Evolutionary conservation across 2,329 filamentous ascomycete genomes (phyloP).

Genomic region (Colletotrichum paranaense): DNA sequence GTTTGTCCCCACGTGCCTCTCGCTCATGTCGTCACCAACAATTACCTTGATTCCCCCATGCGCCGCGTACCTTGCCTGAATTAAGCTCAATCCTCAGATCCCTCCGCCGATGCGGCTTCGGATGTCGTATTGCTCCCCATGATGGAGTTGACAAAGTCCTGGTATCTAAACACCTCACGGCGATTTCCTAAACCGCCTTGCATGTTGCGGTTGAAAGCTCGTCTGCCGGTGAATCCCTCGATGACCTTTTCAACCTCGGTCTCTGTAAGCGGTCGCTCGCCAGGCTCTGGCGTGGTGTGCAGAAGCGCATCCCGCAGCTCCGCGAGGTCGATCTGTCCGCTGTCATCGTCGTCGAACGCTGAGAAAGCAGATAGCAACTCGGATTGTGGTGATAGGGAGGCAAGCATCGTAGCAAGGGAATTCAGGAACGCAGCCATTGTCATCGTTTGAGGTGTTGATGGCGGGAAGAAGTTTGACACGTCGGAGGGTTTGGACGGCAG

Average conservation of each 20-base stretch:
- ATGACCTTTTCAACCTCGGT: slow-evolving; percentile 89
- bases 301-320: slow-evolving; percentile 87
- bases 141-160: slow-evolving; percentile 85
- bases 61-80: slow-evolving; percentile 1
- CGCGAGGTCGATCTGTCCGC: slow-evolving; percentile 86
- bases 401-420: slow-evolving; percentile 79
- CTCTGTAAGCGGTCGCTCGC: slow-evolving; percentile 72
- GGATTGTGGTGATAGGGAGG: slow-evolving; percentile 78
- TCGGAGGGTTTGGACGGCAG: slow-evolving; percentile 78
- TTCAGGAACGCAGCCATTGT: slow-evolving; percentile 89
- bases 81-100: slow-evolving; percentile 35
- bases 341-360: slow-evolving; percentile 96
- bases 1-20: slow-evolving; percentile 21
- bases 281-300: slow-evolving; percentile 82
- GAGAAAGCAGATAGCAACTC: slow-evolving; percentile 92
- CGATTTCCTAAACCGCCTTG: slow-evolving; percentile 68
- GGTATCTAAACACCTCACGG: slow-evolving; percentile 92
- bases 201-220: slow-evolving; percentile 80
- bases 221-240: slow-evolving; percentile 83
- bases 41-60: slow-evolving; percentile 5
- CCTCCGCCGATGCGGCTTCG: slow-evolving; percentile 43
- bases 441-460: slow-evolving; percentile 76
- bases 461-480: slow-evolving; percentile 85
- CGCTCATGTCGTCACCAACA: slow-evolving; percentile 24
- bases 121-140: slow-evolving; percentile 62